Percentiles rank a stretch among this genome's conserved stretches.
Conservation (phyloP, 208 protist species). For the Plasmodiophora brassicae region DNA sequence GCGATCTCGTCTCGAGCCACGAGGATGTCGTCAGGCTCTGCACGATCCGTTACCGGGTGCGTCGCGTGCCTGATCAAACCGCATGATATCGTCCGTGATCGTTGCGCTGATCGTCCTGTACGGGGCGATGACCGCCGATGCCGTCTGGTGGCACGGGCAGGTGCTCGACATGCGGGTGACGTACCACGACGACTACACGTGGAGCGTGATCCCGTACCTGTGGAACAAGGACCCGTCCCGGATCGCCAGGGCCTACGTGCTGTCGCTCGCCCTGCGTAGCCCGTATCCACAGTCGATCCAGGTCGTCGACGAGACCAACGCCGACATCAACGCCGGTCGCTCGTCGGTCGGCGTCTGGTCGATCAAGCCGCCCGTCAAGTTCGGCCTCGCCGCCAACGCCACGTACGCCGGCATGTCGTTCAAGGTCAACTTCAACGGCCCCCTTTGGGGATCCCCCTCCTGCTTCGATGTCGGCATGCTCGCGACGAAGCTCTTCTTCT, state of each 20-base stretch:
- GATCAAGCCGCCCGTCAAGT: neutral
- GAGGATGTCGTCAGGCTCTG: too few species aligned
- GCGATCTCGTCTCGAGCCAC: too few species aligned
- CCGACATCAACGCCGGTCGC: neutral
- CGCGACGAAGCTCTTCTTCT: neutral
- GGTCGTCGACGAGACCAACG: neutral
- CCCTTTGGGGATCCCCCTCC: neutral
- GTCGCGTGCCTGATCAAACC: too few species aligned
- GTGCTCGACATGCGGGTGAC: neutral
- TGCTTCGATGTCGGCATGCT: neutral
- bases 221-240: slow-evolving; percentile 11
- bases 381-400: neutral
- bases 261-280: neutral
- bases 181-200: neutral
- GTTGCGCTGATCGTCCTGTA: too few species aligned
- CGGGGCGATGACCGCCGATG: too few species aligned
- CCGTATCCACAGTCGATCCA: neutral
- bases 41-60: too few species aligned
- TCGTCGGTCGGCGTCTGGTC: neutral
- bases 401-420: neutral
- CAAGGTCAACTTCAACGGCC: slow-evolving; percentile 1
- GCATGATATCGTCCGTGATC: too few species aligned
- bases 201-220: neutral
- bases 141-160: too few species aligned
- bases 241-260: neutral